Evolutionary conservation across 2,329 filamentous ascomycete genomes (phyloP).

Genomic region (Shiraia bambusicola): DNA sequence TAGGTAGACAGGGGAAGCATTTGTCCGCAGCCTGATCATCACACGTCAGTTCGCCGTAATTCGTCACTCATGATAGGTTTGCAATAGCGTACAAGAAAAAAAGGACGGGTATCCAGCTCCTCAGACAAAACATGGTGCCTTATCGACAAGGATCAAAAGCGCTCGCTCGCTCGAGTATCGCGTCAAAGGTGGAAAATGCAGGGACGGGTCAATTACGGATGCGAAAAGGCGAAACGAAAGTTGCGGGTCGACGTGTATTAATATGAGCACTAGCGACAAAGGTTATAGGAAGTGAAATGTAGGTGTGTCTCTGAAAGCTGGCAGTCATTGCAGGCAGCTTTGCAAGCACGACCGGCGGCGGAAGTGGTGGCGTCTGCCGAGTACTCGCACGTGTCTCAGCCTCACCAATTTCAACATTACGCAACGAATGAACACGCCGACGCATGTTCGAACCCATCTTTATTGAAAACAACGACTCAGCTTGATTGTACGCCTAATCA

Average conservation of each 20-base stretch:
- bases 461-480: background rate
- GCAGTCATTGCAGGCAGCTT: constrained; percentile 4
- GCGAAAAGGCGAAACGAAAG: constrained; percentile 2
- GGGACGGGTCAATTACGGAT: background rate
- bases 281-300: constrained; percentile 5
- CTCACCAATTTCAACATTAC: constrained; percentile 6
- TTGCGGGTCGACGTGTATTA: constrained; percentile 13
- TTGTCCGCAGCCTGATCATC: constrained; percentile 41
- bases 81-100: constrained; percentile 51
- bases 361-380: constrained; percentile 6
- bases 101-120: constrained; percentile 57
- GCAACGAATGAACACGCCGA: background rate
- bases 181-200: constrained; percentile 1
- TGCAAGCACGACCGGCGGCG: constrained; percentile 9
- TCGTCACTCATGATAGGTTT: constrained; percentile 1
- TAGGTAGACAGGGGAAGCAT: constrained; percentile 53
- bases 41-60: constrained; percentile 5
- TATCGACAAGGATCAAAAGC: constrained; percentile 2
- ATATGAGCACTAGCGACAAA: constrained; percentile 4
- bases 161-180: constrained; percentile 3
- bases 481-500: background rate
- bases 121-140: constrained; percentile 63
- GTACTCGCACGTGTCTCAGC: constrained; percentile 9
- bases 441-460: background rate
- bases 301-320: constrained; percentile 5